Evolutionary conservation across 495 filamentous ascomycete genomes (phyloP), one percentile per base, ranked within the genome.

Genomic region (Daldinia vernicosa): DNA sequence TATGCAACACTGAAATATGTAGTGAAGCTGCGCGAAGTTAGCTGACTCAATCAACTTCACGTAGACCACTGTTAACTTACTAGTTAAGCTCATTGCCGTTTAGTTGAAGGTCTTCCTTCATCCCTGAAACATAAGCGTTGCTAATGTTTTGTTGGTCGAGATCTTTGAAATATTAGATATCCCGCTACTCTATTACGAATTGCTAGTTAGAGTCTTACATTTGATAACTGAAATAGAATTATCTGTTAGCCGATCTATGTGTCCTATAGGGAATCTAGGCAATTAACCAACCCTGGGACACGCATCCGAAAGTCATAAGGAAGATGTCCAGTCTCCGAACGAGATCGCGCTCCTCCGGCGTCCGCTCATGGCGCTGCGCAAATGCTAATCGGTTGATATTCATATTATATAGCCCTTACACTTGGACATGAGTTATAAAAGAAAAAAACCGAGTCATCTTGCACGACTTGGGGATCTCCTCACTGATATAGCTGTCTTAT

Each of bases 1-100:
- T 82, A 83, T 3, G 79, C 81, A 30, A 83, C 78, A 61, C 77
- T 82, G 67, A 82, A 84, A 60, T 78, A 83, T 6, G 86, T 86
- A 39, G 85, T 86, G 79, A 89, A 86, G 40, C 80, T 82, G 8
- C 11, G 6, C 7, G 7, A 24, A 9, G 43, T 47, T 47, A 47
- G 17, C 22, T 47, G 7, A 6, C 17, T 47, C 4, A 3, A 24
- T 12, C 17, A 47, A 14, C 19, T 47, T 5, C 12, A 47, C 4
- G 19, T 11, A 24, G 22, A 22, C 1, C 3, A 5, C 9, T 22
- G 4, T 37, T 5, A 37, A 37, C 60, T 40, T 57, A 80, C 77
- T 79, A 80, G 63, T 78, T 79, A 8, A 81, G 76, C 71, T 82
- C 78, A 55, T 82, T 77, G 17, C 80, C 80, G 32, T 78, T 58